Conservation (phyloP, 2,329 filamentous ascomycete genomes). For the Magnaporthales sp. region DNA sequence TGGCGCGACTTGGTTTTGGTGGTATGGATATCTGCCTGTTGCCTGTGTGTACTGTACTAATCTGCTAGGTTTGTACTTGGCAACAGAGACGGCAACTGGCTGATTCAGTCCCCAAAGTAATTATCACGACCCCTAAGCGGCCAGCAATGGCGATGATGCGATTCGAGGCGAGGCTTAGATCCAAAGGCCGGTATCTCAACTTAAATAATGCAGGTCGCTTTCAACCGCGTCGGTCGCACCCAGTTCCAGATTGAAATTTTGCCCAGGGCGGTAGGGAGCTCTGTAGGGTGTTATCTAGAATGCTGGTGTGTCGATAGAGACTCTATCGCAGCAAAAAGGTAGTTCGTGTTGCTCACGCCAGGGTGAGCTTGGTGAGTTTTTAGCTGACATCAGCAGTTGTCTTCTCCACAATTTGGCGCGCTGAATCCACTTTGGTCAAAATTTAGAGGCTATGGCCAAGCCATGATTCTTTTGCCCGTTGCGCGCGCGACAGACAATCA, state of each 20-base stretch:
- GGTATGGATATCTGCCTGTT: neutral
- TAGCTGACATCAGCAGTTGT: neutral
- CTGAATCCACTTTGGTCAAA: slow-evolving; percentile 2
- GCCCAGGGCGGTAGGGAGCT: neutral
- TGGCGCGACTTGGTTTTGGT: neutral
- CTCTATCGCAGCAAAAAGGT: too few relatives aligned
- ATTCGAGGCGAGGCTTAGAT: too few relatives aligned
- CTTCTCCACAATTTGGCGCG: neutral
- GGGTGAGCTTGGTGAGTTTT: neutral
- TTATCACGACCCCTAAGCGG: too few relatives aligned
- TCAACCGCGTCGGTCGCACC: too few relatives aligned
- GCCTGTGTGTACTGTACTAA: too few relatives aligned
- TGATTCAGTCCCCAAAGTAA: too few relatives aligned
- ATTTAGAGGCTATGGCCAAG: neutral
- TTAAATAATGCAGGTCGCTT: neutral
- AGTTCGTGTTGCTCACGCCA: too few relatives aligned
- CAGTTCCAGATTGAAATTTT: neutral
- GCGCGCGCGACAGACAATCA: neutral
- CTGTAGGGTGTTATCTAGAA: neutral
- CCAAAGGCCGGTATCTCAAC: too few relatives aligned
- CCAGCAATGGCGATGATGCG: too few relatives aligned
- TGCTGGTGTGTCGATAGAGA: too few relatives aligned
- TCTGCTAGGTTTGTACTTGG: too few relatives aligned
- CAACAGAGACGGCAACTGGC: too few relatives aligned
- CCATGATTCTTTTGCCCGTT: neutral